Conservation (phyloP, 805 yeast genomes). For the Candida arabinofermentans region DNA sequence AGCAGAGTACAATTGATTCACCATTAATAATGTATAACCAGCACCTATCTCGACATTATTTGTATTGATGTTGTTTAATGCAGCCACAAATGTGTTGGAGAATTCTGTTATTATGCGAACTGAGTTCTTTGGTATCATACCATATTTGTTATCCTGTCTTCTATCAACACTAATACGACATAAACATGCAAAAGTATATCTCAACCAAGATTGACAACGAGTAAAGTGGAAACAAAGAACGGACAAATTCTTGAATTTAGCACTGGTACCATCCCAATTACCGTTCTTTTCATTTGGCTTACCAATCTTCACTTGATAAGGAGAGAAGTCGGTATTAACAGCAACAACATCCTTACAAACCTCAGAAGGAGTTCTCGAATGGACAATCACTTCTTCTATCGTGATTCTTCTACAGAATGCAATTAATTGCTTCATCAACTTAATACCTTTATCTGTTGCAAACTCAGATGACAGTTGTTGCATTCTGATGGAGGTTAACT, state of each 20-base stretch:
- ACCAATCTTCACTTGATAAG: conserved; percentile 39
- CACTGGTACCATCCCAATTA: conserved; percentile 43
- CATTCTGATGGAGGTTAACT: conserved; percentile 44
- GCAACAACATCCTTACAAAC: conserved; percentile 39
- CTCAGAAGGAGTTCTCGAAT: conserved; percentile 43
- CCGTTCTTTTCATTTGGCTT: conserved; percentile 35
- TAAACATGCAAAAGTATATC: conserved; percentile 29
- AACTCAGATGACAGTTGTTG: conserved; percentile 38
- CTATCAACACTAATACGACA: conserved; percentile 32
- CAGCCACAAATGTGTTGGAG: conserved; percentile 16
- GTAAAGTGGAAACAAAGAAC: conserved; percentile 50
- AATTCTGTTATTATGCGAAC: conserved; percentile 24
- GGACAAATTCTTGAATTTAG: conserved; percentile 59
- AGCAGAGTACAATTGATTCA: conserved; percentile 24
- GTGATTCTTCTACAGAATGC: conserved; percentile 46
- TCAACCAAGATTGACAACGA: conserved; percentile 41
- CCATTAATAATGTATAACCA: conserved; percentile 23
- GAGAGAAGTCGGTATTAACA: conserved; percentile 33
- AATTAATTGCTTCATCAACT: conserved; percentile 39
- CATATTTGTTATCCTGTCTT: conserved; percentile 39
- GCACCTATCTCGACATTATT: conserved; percentile 20
- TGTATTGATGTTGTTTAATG: conserved; percentile 15
- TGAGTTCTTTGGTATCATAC: conserved; percentile 25
- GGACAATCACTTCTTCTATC: conserved; percentile 53
- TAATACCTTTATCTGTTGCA: conserved; percentile 38